Conservation (phyloP, 2,329 filamentous ascomycete species). For the Scedosporium minutisporum region DNA sequence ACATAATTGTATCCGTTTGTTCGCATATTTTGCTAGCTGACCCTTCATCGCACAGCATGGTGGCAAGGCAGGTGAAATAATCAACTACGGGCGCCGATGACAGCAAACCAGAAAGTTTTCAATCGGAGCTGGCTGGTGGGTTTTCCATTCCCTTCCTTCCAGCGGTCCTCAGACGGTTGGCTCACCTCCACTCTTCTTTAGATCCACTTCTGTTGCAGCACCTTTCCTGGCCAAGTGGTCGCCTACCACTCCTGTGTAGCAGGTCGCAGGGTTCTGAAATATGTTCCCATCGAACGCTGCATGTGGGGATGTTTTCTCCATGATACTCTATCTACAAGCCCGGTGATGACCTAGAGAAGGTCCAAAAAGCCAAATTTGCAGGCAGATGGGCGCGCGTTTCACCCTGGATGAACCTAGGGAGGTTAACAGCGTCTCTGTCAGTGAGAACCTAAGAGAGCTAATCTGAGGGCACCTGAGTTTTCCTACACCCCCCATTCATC, state of each 20-base stretch:
- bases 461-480: slow-evolving; percentile 36
- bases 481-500: not conserved
- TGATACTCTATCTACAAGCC: slow-evolving; percentile 17
- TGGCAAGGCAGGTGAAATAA: not conserved
- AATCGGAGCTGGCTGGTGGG: slow-evolving; percentile 37
- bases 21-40: not conserved
- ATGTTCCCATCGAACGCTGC: not conserved
- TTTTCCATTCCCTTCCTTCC: not conserved
- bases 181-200: not conserved
- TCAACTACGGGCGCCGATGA: slow-evolving; percentile 14
- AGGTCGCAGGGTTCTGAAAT: not conserved
- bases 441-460: slow-evolving; percentile 48
- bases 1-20: not conserved
- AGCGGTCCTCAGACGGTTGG: not conserved
- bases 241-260: not conserved
- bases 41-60: not conserved
- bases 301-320: not conserved
- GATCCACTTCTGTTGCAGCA: not conserved
- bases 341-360: slow-evolving; percentile 37
- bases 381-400: slow-evolving; percentile 20
- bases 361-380: slow-evolving; percentile 53
- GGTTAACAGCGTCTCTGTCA: slow-evolving; percentile 23
- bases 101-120: slow-evolving; percentile 37
- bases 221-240: not conserved
- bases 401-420: not conserved